Evolutionary conservation across 805 yeast genomes (phyloP), one percentile per base, ranked within the genome.

Genomic region (Clavispora santaluciae): DNA sequence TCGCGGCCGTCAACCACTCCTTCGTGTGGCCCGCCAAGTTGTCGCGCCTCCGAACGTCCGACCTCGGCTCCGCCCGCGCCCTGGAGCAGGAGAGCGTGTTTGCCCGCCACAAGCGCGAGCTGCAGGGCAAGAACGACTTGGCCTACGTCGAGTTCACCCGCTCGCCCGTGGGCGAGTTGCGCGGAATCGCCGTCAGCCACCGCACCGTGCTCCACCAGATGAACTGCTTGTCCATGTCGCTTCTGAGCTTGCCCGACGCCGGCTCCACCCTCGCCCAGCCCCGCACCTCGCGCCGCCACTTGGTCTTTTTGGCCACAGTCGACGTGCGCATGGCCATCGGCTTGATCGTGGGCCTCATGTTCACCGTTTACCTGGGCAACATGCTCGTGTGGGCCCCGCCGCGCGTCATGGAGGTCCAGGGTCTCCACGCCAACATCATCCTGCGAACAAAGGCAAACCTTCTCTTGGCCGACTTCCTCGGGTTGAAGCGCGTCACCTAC

Each of bases 141-240:
- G 96, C 98, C 0, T 93, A 93, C 55, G 90, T 93, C 11, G 99
- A 93, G 63, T 93, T 85, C 56, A 79, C 93, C 0, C 77, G 90
- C 51, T 84, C 95, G 1, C 95, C 97, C 0, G 78, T 86, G 21
- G 98, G 98, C 3, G 95, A 90, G 49, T 64, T 89, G 25, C 72
- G 96, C 43, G 99, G 99, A 13, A 95, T 93, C 25, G 96, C 95
- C 1, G 76, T 93, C 57, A 85, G 93, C 18, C 98, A 93, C 59
- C 71, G 87, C 44, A 89, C 96, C 0, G 76, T 93, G 6, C 73
- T 85, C 57, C 91, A 87, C 50, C 99, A 93, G 56, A 86, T 93
- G 90, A 75, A 78, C 45, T 76, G 87, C 35, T 56, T 93, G 18
- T 75, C 84, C 4, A 72, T 81, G 8, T 78, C 91, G 11, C 63